Percentiles rank a stretch among this genome's conserved stretches.
These are phyloP conservation scores for Coemansia sp. DNA, from an alignment of 192 early-diverging fungal genomes.

Conservation along the genomic window DNA sequence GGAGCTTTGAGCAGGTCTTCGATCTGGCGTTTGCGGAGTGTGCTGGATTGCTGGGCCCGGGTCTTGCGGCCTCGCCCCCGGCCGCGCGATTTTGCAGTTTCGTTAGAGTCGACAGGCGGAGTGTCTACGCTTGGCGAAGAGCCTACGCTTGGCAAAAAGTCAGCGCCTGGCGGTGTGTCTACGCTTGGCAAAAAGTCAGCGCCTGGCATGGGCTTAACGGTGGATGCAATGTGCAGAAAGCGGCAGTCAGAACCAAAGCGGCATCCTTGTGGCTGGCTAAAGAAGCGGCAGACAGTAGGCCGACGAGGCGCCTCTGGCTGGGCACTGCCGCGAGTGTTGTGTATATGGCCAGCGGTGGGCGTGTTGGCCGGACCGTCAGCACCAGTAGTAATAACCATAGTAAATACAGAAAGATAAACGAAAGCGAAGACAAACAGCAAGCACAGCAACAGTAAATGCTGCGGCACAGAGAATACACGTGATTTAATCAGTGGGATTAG, in stretches of 20 bases:
- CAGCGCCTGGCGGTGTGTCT: no score
- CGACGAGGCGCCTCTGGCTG: conserved; percentile 1
- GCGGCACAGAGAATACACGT: not conserved
- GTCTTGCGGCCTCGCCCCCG: not conserved
- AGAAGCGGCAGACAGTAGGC: conserved; percentile 28
- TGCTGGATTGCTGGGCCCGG: conserved; percentile 4
- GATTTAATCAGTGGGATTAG: not conserved
- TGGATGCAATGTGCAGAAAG: conserved; percentile 24
- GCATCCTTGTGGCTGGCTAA: conserved; percentile 28
- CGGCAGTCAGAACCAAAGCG: conserved; percentile 28
- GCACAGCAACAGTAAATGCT: not conserved
- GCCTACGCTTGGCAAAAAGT: no score
- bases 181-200: no score
- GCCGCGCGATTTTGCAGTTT: not conserved
- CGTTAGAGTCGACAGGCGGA: not conserved
- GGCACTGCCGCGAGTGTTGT: not conserved
- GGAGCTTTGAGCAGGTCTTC: conserved; percentile 29
- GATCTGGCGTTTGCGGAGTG: conserved; percentile 32
- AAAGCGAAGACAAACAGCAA: not conserved
- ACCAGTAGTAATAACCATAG: conserved; percentile 24
- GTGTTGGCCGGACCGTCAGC: conserved; percentile 18
- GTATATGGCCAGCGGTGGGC: conserved; percentile 11
- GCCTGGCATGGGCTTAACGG: not conserved
- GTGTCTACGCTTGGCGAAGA: no score
- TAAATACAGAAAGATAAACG: not conserved